Conservation (phyloP, 768 basidiomycete genomes). For the Kwoniella sp. region DNA sequence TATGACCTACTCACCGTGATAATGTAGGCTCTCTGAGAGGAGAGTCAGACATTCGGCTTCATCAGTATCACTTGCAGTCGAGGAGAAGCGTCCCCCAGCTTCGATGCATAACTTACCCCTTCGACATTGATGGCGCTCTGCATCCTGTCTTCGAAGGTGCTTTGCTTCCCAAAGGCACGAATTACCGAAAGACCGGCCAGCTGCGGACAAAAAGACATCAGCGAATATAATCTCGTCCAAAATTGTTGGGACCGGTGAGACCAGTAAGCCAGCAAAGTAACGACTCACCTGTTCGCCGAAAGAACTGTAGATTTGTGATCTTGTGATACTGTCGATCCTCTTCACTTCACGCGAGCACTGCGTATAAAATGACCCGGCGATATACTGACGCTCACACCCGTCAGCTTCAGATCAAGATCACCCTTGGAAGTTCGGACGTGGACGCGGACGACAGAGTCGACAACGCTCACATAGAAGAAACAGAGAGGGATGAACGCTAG, state of each 20-base stretch:
- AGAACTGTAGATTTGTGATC: slow-evolving; percentile 41
- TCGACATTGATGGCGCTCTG: slow-evolving; percentile 35
- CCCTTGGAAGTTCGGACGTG: too few species aligned
- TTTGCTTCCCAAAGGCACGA: slow-evolving; percentile 35
- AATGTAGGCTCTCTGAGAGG: not conserved
- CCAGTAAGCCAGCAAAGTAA: slow-evolving; percentile 21
- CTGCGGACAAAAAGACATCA: slow-evolving; percentile 21
- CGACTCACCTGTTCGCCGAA: slow-evolving; percentile 41
- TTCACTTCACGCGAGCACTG: slow-evolving; percentile 40
- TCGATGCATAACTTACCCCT: slow-evolving; percentile 28
- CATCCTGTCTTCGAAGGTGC: slow-evolving; percentile 28
- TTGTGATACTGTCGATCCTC: slow-evolving; percentile 39
- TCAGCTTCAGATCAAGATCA: too few species aligned
- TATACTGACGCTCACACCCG: slow-evolving; percentile 8
- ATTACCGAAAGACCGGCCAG: slow-evolving; percentile 41
- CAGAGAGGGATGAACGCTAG: slow-evolving; percentile 43
- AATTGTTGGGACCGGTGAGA: too few species aligned
- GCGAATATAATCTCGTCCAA: too few species aligned
- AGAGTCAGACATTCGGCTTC: not conserved
- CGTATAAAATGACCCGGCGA: slow-evolving; percentile 36
- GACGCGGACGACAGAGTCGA: too few species aligned
- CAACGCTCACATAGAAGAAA: slow-evolving; percentile 29
- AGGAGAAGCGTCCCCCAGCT: not conserved
- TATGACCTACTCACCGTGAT: not conserved
- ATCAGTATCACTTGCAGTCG: too few species aligned